Evolutionary conservation across 805 yeast genomes (phyloP).

Genomic region (Kluyveromyces wickerhamii): DNA sequence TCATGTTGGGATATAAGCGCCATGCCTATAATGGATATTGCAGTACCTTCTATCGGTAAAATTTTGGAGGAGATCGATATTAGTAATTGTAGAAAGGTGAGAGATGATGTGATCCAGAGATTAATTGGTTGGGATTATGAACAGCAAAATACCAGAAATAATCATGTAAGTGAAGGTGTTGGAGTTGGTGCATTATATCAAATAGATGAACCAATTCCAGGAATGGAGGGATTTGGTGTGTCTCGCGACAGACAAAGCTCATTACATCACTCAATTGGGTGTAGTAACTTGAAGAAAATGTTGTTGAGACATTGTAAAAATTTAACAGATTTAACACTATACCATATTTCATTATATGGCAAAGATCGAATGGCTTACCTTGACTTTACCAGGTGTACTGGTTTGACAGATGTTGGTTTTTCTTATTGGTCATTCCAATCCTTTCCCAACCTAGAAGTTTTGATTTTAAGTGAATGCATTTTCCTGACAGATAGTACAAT

Average conservation of each 20-base stretch:
- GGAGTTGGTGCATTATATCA: conserved; percentile 5
- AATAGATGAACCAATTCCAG: conserved; percentile 23
- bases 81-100: conserved; percentile 64
- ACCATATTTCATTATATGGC: conserved; percentile 53
- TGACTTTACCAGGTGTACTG: conserved; percentile 66
- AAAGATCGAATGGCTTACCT: conserved; percentile 44
- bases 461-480: conserved; percentile 65
- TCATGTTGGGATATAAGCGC: conserved; percentile 74
- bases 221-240: conserved; percentile 24
- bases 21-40: conserved; percentile 73
- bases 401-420: conserved; percentile 70
- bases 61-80: conserved; percentile 53
- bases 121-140: conserved; percentile 48
- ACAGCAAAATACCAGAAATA: background rate
- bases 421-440: conserved; percentile 51
- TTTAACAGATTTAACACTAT: conserved; percentile 60
- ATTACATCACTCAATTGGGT: conserved; percentile 36
- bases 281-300: conserved; percentile 46
- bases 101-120: conserved; percentile 63
- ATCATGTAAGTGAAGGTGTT: background rate
- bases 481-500: conserved; percentile 61
- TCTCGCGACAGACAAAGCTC: background rate
- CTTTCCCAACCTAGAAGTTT: conserved; percentile 44
- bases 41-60: conserved; percentile 56
- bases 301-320: conserved; percentile 70